Base-by-base conservation (phyloP, 371 early-diverging fungal species). In the Circinella umbellata region DNA sequence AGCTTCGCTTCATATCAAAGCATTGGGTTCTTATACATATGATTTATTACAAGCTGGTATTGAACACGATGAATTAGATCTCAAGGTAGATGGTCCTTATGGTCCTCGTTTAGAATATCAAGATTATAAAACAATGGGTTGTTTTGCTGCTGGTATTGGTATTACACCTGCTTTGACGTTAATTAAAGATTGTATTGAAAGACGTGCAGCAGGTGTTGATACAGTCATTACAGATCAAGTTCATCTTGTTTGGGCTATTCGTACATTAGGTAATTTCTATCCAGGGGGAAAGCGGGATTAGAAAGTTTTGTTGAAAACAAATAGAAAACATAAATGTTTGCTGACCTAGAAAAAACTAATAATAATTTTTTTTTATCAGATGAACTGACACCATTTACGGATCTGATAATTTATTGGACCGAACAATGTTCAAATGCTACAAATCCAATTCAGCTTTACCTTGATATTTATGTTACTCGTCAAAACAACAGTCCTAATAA, bases 111-210 rank as follows among this genome's bases (percentile, higher is more conserved):
- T 81, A 13, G 74, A 76, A 35, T 80, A 73, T 35, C 82, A 80
- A 72, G 84, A 84, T 67, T 78, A 80, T 54, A 70, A 69, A 18
- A 72, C 78, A 3, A 55, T 81, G 57, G 73, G 68, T 42, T 60
- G 69, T 34, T 80, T 76, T 63, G 79, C 75, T 57, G 71, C 81
- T 37, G 84, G 84, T 72, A 79, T 84, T 36, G 84, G 84, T 73
- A 68, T 77, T 39, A 84, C 84, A 0, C 84, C 84, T 54, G 80
- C 82, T 0, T 61, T 84, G 53, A 71, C 80, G 7, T 71, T 84
- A 8, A 70, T 81, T 61, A 81, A 81, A 38, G 80, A 84, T 27
- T 71, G 73, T 66, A 70, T 79, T 4, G 80, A 81, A 47, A 69
- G 74, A 18, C 76, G 84, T 63, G 42, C 79, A 1, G 72, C 72